Evolutionary conservation across 202 grass and related monocot species (phyloP).

Genomic region (Zoysia matrella): DNA sequence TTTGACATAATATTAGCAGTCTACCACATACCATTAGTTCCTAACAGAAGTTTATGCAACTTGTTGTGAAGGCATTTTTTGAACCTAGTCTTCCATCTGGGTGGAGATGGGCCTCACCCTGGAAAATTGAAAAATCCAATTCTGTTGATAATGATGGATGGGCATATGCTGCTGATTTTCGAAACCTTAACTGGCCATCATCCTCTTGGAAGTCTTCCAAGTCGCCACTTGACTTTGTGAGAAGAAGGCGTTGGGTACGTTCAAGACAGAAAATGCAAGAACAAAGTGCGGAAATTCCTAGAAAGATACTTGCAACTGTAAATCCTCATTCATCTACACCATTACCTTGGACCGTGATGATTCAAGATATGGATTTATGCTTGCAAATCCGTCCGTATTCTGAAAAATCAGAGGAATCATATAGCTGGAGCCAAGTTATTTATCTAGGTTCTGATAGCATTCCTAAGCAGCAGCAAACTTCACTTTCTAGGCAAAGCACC

Average conservation of each 20-base stretch:
- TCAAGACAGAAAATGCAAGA: slow-evolving; percentile 61
- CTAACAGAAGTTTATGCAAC: slow-evolving; percentile 46
- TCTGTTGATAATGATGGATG: slow-evolving; percentile 88
- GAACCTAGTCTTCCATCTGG: slow-evolving; percentile 84
- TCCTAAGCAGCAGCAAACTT: slow-evolving; percentile 61
- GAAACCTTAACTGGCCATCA: slow-evolving; percentile 78
- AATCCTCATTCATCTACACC: slow-evolving; percentile 70
- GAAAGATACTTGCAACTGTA: slow-evolving; percentile 78
- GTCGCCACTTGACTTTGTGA: slow-evolving; percentile 71
- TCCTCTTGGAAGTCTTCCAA: slow-evolving; percentile 81
- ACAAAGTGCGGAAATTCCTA: slow-evolving; percentile 56
- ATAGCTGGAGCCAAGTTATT: slow-evolving; percentile 85
- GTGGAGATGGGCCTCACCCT: slow-evolving; percentile 89
- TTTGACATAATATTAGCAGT: slow-evolving; percentile 26
- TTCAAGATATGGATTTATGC: slow-evolving; percentile 72
- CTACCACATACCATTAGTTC: slow-evolving; percentile 16
- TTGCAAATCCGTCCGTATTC: slow-evolving; percentile 88
- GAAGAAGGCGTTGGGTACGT: slow-evolving; percentile 89
- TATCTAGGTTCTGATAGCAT: slow-evolving; percentile 62
- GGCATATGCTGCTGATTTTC: slow-evolving; percentile 84
- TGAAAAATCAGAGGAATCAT: slow-evolving; percentile 65
- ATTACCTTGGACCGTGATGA: slow-evolving; percentile 81
- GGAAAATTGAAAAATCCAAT: slow-evolving; percentile 92
- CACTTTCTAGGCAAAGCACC: slow-evolving; percentile 62
- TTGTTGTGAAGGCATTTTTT: slow-evolving; percentile 83